Evolutionary conservation across 2,329 filamentous ascomycete genomes (phyloP).

Genomic region (Teratosphaeria pseudoeucalypti): DNA sequence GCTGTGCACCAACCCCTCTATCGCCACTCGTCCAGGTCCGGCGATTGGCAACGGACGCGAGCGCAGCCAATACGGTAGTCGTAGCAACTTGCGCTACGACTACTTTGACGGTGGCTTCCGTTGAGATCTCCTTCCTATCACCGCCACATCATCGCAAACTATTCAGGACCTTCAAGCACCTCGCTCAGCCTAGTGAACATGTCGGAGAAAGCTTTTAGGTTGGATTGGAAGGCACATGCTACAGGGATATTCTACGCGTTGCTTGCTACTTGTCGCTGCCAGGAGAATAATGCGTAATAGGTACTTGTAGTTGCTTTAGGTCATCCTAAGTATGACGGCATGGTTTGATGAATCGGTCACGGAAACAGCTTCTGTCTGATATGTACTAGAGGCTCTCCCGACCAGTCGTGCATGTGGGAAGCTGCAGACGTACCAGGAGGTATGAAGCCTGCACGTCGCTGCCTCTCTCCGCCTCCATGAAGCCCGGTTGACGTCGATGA

Average conservation of each 20-base stretch:
- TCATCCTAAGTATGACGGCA: neutral
- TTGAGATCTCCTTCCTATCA: neutral
- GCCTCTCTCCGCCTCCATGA: too few relatives aligned
- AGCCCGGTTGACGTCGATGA: too few relatives aligned
- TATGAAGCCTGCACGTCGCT: too few relatives aligned
- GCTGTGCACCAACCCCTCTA: constrained; percentile 93
- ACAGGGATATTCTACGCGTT: neutral
- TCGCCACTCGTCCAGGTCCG: constrained; percentile 79
- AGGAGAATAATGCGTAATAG: constrained; percentile 2
- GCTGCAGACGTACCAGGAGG: too few relatives aligned
- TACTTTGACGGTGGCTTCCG: constrained; percentile 9
- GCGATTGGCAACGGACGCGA: constrained; percentile 46
- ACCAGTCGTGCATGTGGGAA: too few relatives aligned
- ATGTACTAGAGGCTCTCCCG: too few relatives aligned
- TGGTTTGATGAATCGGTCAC: neutral
- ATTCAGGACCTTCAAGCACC: neutral
- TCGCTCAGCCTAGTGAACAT: neutral
- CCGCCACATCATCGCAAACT: neutral
- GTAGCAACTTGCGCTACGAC: constrained; percentile 10
- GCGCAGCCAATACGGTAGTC: neutral
- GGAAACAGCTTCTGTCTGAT: neutral
- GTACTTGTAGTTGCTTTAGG: constrained; percentile 1
- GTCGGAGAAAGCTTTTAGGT: neutral
- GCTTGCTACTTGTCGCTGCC: neutral
- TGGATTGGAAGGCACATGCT: neutral